Evolutionary conservation across 2,329 filamentous ascomycete species (phyloP).

Genomic region (Venturia asperata): DNA sequence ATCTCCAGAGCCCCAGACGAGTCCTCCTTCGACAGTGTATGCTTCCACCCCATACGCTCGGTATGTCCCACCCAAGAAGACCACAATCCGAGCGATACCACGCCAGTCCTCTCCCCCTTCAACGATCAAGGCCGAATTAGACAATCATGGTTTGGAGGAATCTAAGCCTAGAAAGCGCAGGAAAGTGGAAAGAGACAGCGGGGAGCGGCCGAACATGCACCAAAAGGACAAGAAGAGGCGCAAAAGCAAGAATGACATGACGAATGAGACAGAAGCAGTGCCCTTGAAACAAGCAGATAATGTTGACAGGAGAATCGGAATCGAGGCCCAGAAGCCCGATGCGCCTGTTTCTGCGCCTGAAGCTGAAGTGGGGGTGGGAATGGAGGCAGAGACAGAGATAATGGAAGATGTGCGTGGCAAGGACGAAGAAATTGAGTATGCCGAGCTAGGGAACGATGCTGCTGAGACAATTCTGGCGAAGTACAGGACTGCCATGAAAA

Average conservation of each 20-base stretch:
- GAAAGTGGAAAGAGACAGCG: not conserved
- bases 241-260: conserved; percentile 20
- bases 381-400: not conserved
- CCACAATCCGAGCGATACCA: not conserved
- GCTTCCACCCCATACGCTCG: conserved; percentile 17
- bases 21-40: conserved; percentile 12
- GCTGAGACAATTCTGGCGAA: conserved; percentile 35
- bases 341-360: not conserved
- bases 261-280: conserved; percentile 21
- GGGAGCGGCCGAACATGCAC: not conserved
- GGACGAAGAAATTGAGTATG: conserved; percentile 26
- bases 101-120: not conserved
- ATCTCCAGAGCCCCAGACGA: not conserved
- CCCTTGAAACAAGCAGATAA: not conserved
- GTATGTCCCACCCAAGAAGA: conserved; percentile 17
- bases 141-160: not conserved
- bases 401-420: conserved; percentile 21
- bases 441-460: conserved; percentile 26
- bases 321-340: not conserved
- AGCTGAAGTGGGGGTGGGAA: not conserved
- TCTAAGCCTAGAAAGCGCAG: not conserved
- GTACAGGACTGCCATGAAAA: conserved; percentile 31
- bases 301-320: not conserved
- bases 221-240: conserved; percentile 26
- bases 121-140: not conserved